These are phyloP conservation scores for Chrysanthemum seticuspe DNA, from an alignment of 129 eudicot genomes.

Conservation along the genomic window DNA sequence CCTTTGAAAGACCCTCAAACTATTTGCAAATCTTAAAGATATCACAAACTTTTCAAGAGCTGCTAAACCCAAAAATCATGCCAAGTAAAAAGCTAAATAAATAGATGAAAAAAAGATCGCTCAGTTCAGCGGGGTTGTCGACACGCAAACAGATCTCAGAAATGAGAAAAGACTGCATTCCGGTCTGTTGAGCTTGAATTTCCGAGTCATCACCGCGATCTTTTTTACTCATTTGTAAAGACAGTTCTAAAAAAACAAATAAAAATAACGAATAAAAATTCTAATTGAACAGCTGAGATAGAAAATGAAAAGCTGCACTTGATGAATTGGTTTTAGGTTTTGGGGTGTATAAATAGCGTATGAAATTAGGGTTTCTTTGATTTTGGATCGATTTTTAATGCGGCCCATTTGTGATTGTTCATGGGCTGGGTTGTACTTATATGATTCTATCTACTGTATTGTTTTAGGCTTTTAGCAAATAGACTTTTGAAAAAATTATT, in stretches of 20 bases:
- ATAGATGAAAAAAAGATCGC: slow-evolving; percentile 26
- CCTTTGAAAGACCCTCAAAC: too few relatives aligned
- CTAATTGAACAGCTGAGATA: too few relatives aligned
- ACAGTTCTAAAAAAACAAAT: not conserved
- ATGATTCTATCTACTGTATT: too few relatives aligned
- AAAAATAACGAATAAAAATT: not conserved
- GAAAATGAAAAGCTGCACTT: not conserved
- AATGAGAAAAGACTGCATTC: slow-evolving; percentile 45
- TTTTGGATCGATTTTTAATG: not conserved
- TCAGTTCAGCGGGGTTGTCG: slow-evolving; percentile 85
- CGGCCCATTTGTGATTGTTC: slow-evolving; percentile 6
- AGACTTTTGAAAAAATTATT: too few relatives aligned
- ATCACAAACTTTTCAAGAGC: too few relatives aligned
- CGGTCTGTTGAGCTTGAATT: slow-evolving; percentile 83
- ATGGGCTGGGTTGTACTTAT: too few relatives aligned
- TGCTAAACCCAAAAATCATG: too few relatives aligned
- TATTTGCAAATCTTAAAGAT: too few relatives aligned
- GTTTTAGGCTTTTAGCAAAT: too few relatives aligned
- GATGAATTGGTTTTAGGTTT: not conserved
- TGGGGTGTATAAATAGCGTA: slow-evolving; percentile 18
- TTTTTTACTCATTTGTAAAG: not conserved
- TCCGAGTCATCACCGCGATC: slow-evolving; percentile 55
- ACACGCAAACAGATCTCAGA: slow-evolving; percentile 48
- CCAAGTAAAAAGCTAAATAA: not conserved
- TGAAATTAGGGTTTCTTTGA: slow-evolving; percentile 18